These are phyloP conservation scores for Jaminaea rosea DNA, from an alignment of 1,284 basidiomycete genomes.

Conservation along the genomic window DNA sequence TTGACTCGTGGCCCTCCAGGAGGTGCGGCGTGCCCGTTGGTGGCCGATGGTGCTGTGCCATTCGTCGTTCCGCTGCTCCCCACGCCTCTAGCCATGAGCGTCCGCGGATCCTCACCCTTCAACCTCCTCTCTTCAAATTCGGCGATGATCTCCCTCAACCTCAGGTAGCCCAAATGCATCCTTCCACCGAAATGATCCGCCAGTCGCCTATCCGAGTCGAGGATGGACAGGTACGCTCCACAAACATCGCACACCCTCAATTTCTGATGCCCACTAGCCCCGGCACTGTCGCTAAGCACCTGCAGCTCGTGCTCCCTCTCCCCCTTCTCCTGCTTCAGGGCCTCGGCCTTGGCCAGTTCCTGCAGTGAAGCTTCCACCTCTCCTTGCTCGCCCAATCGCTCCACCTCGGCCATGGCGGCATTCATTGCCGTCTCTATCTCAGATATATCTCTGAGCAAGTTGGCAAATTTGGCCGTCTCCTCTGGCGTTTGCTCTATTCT, in stretches of 20 bases:
- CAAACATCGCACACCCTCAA: slow-evolving; percentile 98
- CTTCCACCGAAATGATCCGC: slow-evolving; percentile 99
- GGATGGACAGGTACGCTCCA: slow-evolving; percentile 91
- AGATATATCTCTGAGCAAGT: slow-evolving; percentile 97
- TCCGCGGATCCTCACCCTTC: slow-evolving; percentile 9
- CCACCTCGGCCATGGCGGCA: slow-evolving; percentile 95
- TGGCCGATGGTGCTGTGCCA: slow-evolving; percentile 1
- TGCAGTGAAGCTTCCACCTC: slow-evolving; percentile 97
- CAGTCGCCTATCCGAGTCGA: slow-evolving; percentile 95
- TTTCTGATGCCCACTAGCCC: slow-evolving; percentile 97
- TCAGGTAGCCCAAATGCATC: slow-evolving; percentile 98
- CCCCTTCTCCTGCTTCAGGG: slow-evolving; percentile 85
- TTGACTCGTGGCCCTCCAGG: not conserved
- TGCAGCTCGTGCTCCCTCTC: slow-evolving; percentile 96
- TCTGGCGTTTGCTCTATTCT: slow-evolving; percentile 97
- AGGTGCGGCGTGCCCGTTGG: not conserved
- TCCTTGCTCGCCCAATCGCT: slow-evolving; percentile 89
- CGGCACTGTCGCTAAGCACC: slow-evolving; percentile 92
- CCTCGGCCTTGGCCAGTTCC: slow-evolving; percentile 94
- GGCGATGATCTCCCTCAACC: slow-evolving; percentile 81
- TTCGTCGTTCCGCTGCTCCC: not conserved
- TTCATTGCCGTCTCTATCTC: slow-evolving; percentile 98
- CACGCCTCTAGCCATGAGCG: slow-evolving; percentile 3
- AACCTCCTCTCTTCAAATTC: slow-evolving; percentile 53
- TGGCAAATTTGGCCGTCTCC: slow-evolving; percentile 96